phyloP scores from a whole-genome alignment of 2,329 filamentous ascomycete genomes.

The Xylariaceae sp. region DNA sequence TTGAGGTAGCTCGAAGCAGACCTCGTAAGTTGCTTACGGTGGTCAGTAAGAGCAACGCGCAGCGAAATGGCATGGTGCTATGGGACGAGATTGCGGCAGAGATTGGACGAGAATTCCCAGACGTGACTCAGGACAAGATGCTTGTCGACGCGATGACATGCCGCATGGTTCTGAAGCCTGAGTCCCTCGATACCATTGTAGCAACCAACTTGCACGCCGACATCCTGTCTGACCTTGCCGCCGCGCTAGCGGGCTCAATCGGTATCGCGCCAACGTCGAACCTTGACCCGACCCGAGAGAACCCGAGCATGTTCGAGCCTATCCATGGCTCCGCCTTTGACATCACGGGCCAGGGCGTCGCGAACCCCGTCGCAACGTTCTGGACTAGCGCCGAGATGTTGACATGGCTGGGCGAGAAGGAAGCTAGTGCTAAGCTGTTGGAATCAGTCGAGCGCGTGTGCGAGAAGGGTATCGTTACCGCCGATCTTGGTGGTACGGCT shows the following conservation, averaged over 20 bases:
- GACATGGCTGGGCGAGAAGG: constrained; percentile 51
- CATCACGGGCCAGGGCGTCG: constrained; percentile 53
- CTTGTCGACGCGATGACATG: constrained; percentile 65
- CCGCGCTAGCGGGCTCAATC: constrained; percentile 65
- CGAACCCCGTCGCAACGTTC: constrained; percentile 56
- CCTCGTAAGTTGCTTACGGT: constrained; percentile 57
- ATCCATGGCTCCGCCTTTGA: constrained; percentile 58
- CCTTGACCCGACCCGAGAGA: constrained; percentile 54
- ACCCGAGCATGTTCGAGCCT: constrained; percentile 59
- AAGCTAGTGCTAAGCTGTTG: constrained; percentile 47
- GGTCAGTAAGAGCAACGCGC: constrained; percentile 63
- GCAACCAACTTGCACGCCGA: constrained; percentile 61
- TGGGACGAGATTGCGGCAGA: constrained; percentile 60
- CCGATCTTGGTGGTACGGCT: constrained; percentile 49
- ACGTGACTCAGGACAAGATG: constrained; percentile 62
- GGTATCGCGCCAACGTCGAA: constrained; percentile 69
- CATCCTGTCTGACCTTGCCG: constrained; percentile 65
- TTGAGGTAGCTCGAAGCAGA: constrained; percentile 54
- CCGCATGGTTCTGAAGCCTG: constrained; percentile 58
- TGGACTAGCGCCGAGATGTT: constrained; percentile 59
- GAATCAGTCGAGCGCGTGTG: constrained; percentile 50
- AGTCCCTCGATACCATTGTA: constrained; percentile 59
- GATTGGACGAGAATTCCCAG: constrained; percentile 54
- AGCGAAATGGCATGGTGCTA: constrained; percentile 63
- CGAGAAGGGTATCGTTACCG: constrained; percentile 48